These are phyloP conservation scores for Adenanthera pavonina DNA, from an alignment of 306 rosid species.

Conservation along the genomic window DNA sequence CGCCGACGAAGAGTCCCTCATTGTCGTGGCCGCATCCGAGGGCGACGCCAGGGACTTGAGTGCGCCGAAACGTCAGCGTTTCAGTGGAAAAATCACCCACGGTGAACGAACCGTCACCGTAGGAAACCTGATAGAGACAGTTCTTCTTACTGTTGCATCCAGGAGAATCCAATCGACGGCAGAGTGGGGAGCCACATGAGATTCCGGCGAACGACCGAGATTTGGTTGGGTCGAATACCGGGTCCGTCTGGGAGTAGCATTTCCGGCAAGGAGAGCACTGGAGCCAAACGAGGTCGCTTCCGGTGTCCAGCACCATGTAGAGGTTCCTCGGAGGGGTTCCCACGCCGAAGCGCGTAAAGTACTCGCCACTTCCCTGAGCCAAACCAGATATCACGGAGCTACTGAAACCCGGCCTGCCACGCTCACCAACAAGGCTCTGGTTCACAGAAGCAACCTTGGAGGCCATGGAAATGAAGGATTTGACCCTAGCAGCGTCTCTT, in stretches of 20 bases:
- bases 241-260: constrained; percentile 74
- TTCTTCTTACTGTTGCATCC: constrained; percentile 47
- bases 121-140: constrained; percentile 72
- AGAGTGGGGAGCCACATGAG: constrained; percentile 59
- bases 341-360: constrained; percentile 81
- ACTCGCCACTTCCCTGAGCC: constrained; percentile 75
- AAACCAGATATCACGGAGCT: constrained; percentile 72
- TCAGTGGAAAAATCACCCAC: constrained; percentile 64
- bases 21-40: constrained; percentile 78
- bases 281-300: constrained; percentile 74
- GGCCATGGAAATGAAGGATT: constrained; percentile 37
- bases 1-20: constrained; percentile 71
- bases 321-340: constrained; percentile 68
- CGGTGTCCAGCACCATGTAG: constrained; percentile 74
- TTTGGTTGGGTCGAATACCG: constrained; percentile 60
- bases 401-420: constrained; percentile 47
- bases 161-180: constrained; percentile 59
- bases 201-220: constrained; percentile 49
- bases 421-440: constrained; percentile 9
- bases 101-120: constrained; percentile 76
- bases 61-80: constrained; percentile 67
- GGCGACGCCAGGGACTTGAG: constrained; percentile 57
- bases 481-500: constrained; percentile 63
- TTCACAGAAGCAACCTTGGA: constrained; percentile 2
- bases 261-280: constrained; percentile 69